Evolutionary conservation across 83 land plant species (phyloP), one percentile per base, ranked within the genome.

Genomic region (Picea engelmannii): DNA sequence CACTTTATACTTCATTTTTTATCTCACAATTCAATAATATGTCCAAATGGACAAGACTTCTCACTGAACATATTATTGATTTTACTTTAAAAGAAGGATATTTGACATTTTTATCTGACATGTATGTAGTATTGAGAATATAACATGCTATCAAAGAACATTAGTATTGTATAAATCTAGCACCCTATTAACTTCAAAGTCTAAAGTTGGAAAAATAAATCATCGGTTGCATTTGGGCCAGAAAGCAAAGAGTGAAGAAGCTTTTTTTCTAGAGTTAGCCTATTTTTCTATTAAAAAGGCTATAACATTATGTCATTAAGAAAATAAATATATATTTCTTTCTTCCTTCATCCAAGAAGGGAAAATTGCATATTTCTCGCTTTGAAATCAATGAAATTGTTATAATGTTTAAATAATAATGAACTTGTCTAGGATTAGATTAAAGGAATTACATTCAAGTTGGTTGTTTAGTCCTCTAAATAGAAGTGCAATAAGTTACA

Each of bases 11-110:
- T 35, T 2, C 38, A 35, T 35, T 35, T 94, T 94, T 66, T 93
- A 95, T 81, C 90, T 77, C 77, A 93, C 97, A 77, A 66, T 4
- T 15, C 40, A 78, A 17, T 60, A 59, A 58, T 35, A 31, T 58
- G 60, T 47, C 58, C 60, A 12, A 21, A 20, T 78, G 21, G 62
- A 24, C 76, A 71, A 3, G 76, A 21, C 5, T 4, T 47, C 16
- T 55, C 58, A 47, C 59, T 74, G 49, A n/a, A 47, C 76, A 74
- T 42, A 74, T 13, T 49, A n/a, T 1, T 73, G 49, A 73, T 73
- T 47, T 9, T 69, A 38, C 10, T 35, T 70, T 70, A 21, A 70
- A 5, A 47, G 25, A 21, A 47, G 27, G 16, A 74, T 47, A 59
- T 74, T 74, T 44, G 27, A 24, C 20, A 74, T 47, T 44, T 73